Base-by-base conservation (phyloP, 176 grass and related monocot species). In the Phyllostachys edulis region DNA sequence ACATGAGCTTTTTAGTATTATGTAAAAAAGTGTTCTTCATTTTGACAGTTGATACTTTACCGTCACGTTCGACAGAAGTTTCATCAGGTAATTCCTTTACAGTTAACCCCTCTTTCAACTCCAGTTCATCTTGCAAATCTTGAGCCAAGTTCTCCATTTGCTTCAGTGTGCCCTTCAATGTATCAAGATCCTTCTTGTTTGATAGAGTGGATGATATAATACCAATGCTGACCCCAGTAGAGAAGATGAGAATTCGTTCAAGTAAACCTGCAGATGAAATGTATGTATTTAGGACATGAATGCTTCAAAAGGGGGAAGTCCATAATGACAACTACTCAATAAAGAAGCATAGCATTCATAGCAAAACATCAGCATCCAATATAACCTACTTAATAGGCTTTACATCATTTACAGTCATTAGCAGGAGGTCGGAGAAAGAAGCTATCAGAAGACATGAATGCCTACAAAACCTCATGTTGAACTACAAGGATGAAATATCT, bases 81-180 rank as follows among this genome's bases (percentile, higher is more conserved):
- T 94, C 91, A 85, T 86, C 46, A 81, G 46, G 70, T 73, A 98
- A 64, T 86, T 94, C 96, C 61, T 98, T 82, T 66, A 98, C 96
- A 8, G 87, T 94, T 69, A 98, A 68, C 44, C 83, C 90, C 39
- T 98, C 93, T 77, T 93, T 98, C 93, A 98, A 90, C 63, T 98
- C 93, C 29, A 98, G 69, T 76, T 98, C 96, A 71, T 98, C 96
- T 62, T 98, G 93, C 71, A 98, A 90, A 98, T 95, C 96, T 80
- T 92, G 93, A 89, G 95, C 91, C 89, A 98, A 87, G 63, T 93
- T 92, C 72, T 98, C 91, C 73, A 87, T 90, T 78, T 38, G 79
- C 61, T 90, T 94, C 76, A 98, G 69, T 36, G 85, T 90, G 65
- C 83, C 73, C 39, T 89, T 98, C 81, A 95, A 64, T 7, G 67